Base-by-base conservation (phyloP, 257 asterid species). In the Penstemon barbatus region DNA sequence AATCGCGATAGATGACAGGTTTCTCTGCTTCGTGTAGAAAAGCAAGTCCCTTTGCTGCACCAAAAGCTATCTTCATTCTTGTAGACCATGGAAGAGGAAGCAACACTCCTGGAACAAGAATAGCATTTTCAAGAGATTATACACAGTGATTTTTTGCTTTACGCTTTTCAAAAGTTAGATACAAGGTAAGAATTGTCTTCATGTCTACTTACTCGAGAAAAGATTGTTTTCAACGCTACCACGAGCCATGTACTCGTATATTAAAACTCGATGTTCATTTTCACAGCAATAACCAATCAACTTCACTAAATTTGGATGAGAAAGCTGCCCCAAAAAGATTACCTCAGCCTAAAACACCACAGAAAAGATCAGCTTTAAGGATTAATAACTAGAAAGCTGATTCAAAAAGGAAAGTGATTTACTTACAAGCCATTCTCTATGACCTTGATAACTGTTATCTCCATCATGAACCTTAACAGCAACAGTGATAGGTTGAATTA, bases 401-500 rank as follows among this genome's bases (percentile, higher is more conserved):
- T 13, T 5, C 18, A 45, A 25, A 8, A 8, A 44, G n/a, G 4
- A 33, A 19, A 15, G 10, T n/a, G 15, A 37, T 46, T 3, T 42
- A 50, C 65, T 80, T 72, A 93, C 98, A 92, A 93, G 92, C 97
- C 98, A 93, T 69, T 90, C 98, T 69, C 97, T 77, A 72, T 93
- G 98, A 45, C 98, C 98, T 84, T 93, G 97, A 80, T 75, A 74
- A 60, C 98, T 93, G 65, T 90, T 90, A 65, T 86, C 95, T 61
- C 97, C 95, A 48, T 86, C 92, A 65, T 93, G 98, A 79, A 93
- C 97, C 83, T 93, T 93, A 61, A 87, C 95, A 63, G 97, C 97
- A 11, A 93, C 98, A 0, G 94, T 74, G 74, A 69, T 72, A 8
- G 89, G 70, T 45, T 84, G 71, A 33, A 80, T 70, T 25, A 25